Evolutionary conservation across 1,284 basidiomycete species (phyloP), one percentile per base, ranked within the genome.

Genomic region (Blastosporella zonata): DNA sequence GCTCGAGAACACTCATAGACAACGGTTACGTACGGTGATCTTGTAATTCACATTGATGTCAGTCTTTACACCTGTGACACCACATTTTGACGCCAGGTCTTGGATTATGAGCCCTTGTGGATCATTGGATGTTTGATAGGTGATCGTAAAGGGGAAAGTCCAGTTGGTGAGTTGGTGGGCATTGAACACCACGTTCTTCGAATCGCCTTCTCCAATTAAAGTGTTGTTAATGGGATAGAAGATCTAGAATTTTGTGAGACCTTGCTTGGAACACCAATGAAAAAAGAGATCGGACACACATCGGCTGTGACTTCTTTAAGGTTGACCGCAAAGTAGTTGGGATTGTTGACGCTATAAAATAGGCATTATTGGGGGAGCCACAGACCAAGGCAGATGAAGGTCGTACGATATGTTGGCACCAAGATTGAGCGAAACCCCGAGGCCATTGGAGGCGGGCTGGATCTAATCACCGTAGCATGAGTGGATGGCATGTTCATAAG

Each of bases 281-380:
- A 18, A 15, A 22, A 35, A 18, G 6, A 9, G 3, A 31, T 3
- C 47, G 18, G 15, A 54, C 62, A 33, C 54, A 87, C 83, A 41
- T 84, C 69, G 4, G 86, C 87, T 35, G 77, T 73, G 59, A 94
- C 82, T 48, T 79, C 73, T 49, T 79, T 78, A 65, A 95, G 82
- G 43, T 78, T 73, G 18, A 89, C 86, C 10, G 77, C 69, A 66
- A 95, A 93, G 72, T 84, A 93, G 64, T 94, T 93, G 27, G 91
- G 93, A 63, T 95, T 95, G 58, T 73, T 69, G 50, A 93, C 88
- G 41, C 89, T 93, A 58, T 2, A 20, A 17, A 54, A 22, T 17
- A 40, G 57, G 27, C 18, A 34, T n/a, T 21, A 9, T 10, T 27
- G 22, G 28, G 21, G 15, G 43, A 20, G 6, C 18, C 8, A 21